Evolutionary conservation across 2,329 filamentous ascomycete species (phyloP), one percentile per base, ranked within the genome.

Genomic region (Claviceps maximensis): DNA sequence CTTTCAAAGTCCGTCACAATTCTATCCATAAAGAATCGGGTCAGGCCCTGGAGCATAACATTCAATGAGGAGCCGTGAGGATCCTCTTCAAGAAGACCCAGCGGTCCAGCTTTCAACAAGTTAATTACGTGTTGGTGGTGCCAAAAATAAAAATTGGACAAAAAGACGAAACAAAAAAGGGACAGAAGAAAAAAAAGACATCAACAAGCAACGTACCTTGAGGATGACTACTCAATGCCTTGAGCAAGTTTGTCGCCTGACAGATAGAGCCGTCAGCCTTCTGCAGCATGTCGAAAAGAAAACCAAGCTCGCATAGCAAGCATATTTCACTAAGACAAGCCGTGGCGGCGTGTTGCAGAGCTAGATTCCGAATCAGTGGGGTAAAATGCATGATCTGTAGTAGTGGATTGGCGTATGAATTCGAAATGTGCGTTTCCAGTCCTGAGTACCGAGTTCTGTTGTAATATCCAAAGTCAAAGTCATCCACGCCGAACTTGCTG

Each of bases 401-500:
- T 4, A 98, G 77, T 0, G 93, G 80, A 61, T 98, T 98, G 53
- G 90, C 88, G 63, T 97, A 98, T 2, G 91, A 96, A 65, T 98
- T 97, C 44, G 89, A 81, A 56, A 98, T 96, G 65, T 98, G 91
- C 47, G 88, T 98, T 67, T 98, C 91, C 41, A 98, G 74, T 0
- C 93, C 93, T 10, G 93, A 95, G 64, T 89, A 95, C 25, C 74
- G 76, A 1, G 94, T 97, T 65, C 87, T 89, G 69, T 98, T 98
- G 74, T 94, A 98, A 67, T 88, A 97, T 54, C 86, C 86, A 69
- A 98, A 98, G 67, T 98, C 93, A 66, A 98, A 98, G 67, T 98
- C 94, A 62, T 97, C 91, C n/a, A 98, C 89, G 21, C 93, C 93
- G 67, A 96, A 98, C 65, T 89, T 94, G 75, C 91, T 96, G 73